Conservation (phyloP, 306 rosid species). For the Coriaria nepalensis region DNA sequence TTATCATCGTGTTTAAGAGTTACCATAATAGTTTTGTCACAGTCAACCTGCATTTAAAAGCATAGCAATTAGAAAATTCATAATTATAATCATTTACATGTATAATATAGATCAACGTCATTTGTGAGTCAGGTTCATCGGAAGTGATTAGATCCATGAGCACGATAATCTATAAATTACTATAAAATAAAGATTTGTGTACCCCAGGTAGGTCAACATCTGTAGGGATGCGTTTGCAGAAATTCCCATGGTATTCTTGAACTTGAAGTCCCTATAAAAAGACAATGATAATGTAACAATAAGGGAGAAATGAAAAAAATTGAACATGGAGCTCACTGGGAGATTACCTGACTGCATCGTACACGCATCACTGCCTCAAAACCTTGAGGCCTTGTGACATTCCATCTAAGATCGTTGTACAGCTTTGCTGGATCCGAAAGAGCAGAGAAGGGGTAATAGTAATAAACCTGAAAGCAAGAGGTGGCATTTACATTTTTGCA, state of each 20-base stretch:
- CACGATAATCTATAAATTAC: slow-evolving; percentile 4
- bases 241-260: slow-evolving; percentile 83
- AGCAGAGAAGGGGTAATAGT: slow-evolving; percentile 91
- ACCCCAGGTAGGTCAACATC: slow-evolving; percentile 97
- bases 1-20: slow-evolving; percentile 88
- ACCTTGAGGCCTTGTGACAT: slow-evolving; percentile 93
- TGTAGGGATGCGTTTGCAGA: slow-evolving; percentile 88
- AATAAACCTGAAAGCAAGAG: slow-evolving; percentile 51
- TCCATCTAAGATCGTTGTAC: slow-evolving; percentile 98
- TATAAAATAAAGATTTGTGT: slow-evolving; percentile 22
- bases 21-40: slow-evolving; percentile 89
- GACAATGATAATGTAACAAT: slow-evolving; percentile 6
- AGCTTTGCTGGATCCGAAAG: slow-evolving; percentile 90
- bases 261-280: slow-evolving; percentile 80
- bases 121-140: too few species aligned
- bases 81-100: too few species aligned
- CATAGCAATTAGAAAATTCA: neutral
- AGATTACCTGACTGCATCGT: slow-evolving; percentile 91
- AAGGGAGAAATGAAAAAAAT: neutral
- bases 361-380: slow-evolving; percentile 98
- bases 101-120: too few species aligned
- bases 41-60: slow-evolving; percentile 64
- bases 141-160: neutral
- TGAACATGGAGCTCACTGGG: neutral
- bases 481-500: too few species aligned